Percentiles rank a stretch among this genome's conserved stretches.
phyloP scores from a whole-genome alignment of 2,329 filamentous ascomycete species.

The Beauveria bassiana region DNA sequence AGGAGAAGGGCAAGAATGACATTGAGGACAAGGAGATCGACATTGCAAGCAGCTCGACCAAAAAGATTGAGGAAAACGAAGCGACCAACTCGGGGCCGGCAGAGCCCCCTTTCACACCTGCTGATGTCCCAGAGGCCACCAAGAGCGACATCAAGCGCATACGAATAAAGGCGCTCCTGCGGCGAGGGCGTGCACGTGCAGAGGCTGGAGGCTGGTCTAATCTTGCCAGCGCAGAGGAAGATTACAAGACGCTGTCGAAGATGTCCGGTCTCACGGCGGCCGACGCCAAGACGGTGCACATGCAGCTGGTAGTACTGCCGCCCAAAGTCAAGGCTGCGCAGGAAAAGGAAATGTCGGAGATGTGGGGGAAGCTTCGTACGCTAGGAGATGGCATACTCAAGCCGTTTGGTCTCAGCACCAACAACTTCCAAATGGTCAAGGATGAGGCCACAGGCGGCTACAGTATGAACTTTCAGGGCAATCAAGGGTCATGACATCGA shows the following conservation, averaged over 20 bases:
- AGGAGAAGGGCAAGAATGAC: constrained; percentile 1
- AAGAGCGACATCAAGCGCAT: constrained; percentile 63
- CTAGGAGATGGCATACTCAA: constrained; percentile 87
- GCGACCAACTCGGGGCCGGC: neutral
- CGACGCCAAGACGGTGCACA: constrained; percentile 61
- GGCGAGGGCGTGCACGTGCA: constrained; percentile 65
- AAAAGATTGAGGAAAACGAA: neutral
- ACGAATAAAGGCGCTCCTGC: constrained; percentile 72
- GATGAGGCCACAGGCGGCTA: constrained; percentile 87
- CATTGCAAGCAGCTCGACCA: constrained; percentile 16
- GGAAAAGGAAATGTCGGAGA: constrained; percentile 84
- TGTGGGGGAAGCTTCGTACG: constrained; percentile 95
- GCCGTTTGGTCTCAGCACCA: constrained; percentile 87
- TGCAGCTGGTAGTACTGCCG: constrained; percentile 59
- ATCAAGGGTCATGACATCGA: neutral
- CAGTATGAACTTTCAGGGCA: constrained; percentile 71
- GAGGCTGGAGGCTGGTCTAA: constrained; percentile 72
- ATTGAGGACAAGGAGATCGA: constrained; percentile 28
- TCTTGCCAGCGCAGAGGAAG: constrained; percentile 67
- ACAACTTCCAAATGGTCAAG: constrained; percentile 91
- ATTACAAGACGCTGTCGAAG: constrained; percentile 62
- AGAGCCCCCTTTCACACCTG: constrained; percentile 27
- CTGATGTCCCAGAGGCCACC: constrained; percentile 13
- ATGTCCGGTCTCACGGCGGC: constrained; percentile 50
- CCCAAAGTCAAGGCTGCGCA: constrained; percentile 66